Conservation (phyloP, 208 protist genomes). For the Porcisia hertigi region DNA sequence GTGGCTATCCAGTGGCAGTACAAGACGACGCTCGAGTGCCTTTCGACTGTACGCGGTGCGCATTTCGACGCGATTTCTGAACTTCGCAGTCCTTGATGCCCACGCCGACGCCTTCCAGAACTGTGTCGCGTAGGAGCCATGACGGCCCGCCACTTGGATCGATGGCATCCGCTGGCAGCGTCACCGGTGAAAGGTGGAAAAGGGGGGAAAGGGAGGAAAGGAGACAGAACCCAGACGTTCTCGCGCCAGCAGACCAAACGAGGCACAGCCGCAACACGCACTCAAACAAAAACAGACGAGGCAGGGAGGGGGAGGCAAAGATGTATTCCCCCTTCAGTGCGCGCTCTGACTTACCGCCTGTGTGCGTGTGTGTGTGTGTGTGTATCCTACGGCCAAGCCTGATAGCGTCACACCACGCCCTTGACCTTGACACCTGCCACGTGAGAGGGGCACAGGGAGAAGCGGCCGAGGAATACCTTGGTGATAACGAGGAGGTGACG, state of each 20-base stretch:
- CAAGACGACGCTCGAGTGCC: conserved; percentile 74
- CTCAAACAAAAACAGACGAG: not conserved
- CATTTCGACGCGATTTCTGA: conserved; percentile 44
- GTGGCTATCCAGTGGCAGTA: conserved; percentile 77
- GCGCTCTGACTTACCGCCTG: too few species aligned
- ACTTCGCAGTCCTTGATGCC: conserved; percentile 13
- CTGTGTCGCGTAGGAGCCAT: conserved; percentile 81
- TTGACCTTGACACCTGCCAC: too few species aligned
- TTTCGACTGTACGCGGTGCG: conserved; percentile 59
- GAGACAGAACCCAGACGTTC: not conserved
- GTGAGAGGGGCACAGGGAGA: too few species aligned
- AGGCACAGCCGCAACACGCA: not conserved
- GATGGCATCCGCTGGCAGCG: conserved; percentile 25
- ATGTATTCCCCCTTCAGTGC: too few species aligned
- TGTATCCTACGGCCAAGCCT: too few species aligned
- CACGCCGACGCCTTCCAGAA: conserved; percentile 43
- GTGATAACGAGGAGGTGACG: too few species aligned
- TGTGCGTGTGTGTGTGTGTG: too few species aligned
- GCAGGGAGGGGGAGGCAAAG: not conserved
- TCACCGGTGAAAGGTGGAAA: not conserved
- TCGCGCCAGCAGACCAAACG: not conserved
- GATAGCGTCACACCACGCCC: too few species aligned
- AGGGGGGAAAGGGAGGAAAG: not conserved
- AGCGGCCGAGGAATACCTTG: too few species aligned
- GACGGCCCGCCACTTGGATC: conserved; percentile 61